Base-by-base conservation (phyloP, 1,284 basidiomycete species). In the Austroboletus niveus region DNA sequence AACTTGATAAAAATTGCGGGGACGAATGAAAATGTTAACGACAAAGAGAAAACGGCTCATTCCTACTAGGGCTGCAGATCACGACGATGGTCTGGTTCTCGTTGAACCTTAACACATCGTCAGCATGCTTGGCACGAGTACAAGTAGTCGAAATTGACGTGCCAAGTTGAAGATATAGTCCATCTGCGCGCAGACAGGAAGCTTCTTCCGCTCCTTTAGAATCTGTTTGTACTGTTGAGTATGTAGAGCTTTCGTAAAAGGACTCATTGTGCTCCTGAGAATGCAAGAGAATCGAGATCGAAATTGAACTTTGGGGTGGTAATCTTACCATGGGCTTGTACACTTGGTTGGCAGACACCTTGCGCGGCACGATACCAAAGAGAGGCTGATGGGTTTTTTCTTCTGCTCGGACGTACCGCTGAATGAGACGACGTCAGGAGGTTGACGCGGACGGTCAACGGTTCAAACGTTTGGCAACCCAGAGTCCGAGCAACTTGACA, bases 111-210 rank as follows among this genome's bases (percentile, higher is more conserved):
- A 6, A 30, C 2, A 39, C 45, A 41, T 30, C 15, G 43, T 57
- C 41, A 57, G 56, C 39, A 57, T 45, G 17, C 7, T 38, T 4
- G 34, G 63, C 51, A 53, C 44, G 30, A 53, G 55, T 58, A 58
- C n/a, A 69, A 67, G 61, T 62, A 57, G 45, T 46, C 17, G 22
- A 9, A 30, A 24, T 8, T n/a, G n/a, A 38, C 85, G 73, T 69
- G 89, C 89, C 71, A 92, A 86, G 59, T 87, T 80, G 63, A 87
- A 84, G 70, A 98, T 97, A 54, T 94, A 88, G 56, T 88, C 80
- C 94, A 98, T 97, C 74, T 98, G 92, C 10, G 86, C 75, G 64
- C 82, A 98, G 0, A 99, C 96, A 0, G 96, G 96, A 11, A 99
- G 75, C 64, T 92, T 92, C 75, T 88, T 93, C 51, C 97, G 81